Evolutionary conservation across 75 land plant genomes (phyloP).

Genomic region (Cupressus sempervirens): DNA sequence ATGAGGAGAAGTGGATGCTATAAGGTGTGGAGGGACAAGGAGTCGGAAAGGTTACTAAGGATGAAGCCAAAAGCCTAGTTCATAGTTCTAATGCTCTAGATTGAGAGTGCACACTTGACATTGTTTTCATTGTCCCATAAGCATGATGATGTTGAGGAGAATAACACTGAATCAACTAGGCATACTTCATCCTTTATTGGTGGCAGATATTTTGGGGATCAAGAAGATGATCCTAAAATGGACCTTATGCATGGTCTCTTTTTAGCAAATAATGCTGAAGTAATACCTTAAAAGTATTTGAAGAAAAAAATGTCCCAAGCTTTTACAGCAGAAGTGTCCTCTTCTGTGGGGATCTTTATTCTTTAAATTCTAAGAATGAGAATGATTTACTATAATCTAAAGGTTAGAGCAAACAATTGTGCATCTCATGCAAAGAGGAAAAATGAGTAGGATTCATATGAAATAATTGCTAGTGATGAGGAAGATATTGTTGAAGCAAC

Average conservation of each 20-base stretch:
- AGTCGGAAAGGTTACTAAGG: not conserved
- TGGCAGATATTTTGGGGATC: not conserved
- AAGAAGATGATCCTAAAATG: not conserved
- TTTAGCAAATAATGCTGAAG: not conserved
- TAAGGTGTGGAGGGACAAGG: not conserved
- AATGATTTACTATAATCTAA: not conserved
- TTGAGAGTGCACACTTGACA: conserved; percentile 15
- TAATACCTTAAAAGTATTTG: not conserved
- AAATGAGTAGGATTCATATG: not conserved
- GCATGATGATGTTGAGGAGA: conserved; percentile 1
- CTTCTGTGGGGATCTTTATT: conserved; percentile 5
- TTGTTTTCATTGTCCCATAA: conserved; percentile 13
- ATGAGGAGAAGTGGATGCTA: too few relatives aligned
- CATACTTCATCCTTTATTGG: not conserved
- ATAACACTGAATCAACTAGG: conserved; percentile 1
- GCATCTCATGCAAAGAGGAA: not conserved
- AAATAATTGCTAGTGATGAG: conserved; percentile 12
- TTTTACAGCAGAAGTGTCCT: not conserved
- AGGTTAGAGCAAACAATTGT: not conserved
- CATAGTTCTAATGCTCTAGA: conserved; percentile 5
- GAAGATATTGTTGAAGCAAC: conserved; percentile 13
- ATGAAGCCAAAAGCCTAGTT: not conserved
- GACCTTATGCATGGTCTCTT: not conserved
- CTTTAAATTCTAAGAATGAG: not conserved
- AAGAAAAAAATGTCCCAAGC: not conserved